phyloP scores from a whole-genome alignment of 1,284 basidiomycete species.

The Cutaneotrichosporon sp. region DNA sequence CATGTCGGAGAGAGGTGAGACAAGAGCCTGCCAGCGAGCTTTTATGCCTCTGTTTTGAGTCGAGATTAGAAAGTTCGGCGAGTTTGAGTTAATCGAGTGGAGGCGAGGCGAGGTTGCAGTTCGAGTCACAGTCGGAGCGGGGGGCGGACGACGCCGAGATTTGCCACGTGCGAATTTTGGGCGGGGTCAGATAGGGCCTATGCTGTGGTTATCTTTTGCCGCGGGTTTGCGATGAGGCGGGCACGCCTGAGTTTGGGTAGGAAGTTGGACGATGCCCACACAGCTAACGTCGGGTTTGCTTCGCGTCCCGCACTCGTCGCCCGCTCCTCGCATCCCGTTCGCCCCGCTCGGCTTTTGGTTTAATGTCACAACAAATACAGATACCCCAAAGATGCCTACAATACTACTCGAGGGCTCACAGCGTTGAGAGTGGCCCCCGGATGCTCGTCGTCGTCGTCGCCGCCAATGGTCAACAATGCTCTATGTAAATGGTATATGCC shows the following conservation, averaged over 20 bases:
- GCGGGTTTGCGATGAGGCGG: neutral
- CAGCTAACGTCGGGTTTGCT: no score
- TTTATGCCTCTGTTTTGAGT: neutral
- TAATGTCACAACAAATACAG: slow-evolving; percentile 8
- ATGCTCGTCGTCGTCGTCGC: slow-evolving; percentile 5
- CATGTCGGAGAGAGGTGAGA: slow-evolving; percentile 5
- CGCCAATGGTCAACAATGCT: neutral
- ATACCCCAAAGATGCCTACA: slow-evolving; percentile 8
- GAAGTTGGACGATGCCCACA: no score
- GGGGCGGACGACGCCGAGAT: neutral
- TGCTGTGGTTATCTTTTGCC: neutral
- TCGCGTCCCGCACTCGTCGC: no score
- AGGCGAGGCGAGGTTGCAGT: no score
- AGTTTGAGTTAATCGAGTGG: neutral
- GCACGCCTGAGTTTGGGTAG: neutral
- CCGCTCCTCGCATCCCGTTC: neutral
- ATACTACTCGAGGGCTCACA: slow-evolving; percentile 4
- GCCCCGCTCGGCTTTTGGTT: neutral
- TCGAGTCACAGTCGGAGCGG: neutral
- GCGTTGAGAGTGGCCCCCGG: slow-evolving; percentile 9
- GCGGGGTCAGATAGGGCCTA: neutral
- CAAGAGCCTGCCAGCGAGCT: neutral
- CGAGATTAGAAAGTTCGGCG: neutral
- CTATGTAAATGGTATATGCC: slow-evolving; percentile 4
- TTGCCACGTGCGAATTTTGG: neutral